Evolutionary conservation across 805 yeast species (phyloP), one percentile per base, ranked within the genome.

Genomic region (Pichia rugopelliculosa): DNA sequence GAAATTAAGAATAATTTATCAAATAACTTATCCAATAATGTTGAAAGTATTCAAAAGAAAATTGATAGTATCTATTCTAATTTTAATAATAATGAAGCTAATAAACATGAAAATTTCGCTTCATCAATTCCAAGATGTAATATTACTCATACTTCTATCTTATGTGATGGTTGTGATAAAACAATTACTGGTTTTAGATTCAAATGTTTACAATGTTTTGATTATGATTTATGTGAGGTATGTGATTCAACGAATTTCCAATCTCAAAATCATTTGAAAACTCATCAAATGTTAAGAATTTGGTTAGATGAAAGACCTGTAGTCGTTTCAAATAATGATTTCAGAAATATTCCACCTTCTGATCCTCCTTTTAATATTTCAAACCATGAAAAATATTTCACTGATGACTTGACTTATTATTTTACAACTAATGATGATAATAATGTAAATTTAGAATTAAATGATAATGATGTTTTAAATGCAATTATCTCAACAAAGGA

Each of bases 141-240:
- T 18, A 13, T 46, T 25, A 55, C 55, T 10, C 64, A 61, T 36
- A 22, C 44, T 6, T 48, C 49, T 26, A 55, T 64, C 22, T 33
- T 53, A n/a, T 65, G 70, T 49, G 69, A 67, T 50, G 59, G 60
- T 17, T 67, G 71, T 47, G 56, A 59, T 40, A 22, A 41, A 26
- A 34, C 41, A 10, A 55, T 62, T 21, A 40, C 24, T 6, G 84
- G 84, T 8, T 51, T 60, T 7, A 67, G 84, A 43, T 79, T 69
- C 55, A 69, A 71, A 39, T 79, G 84, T 59, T 52, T 71, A 23
- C 72, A 76, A 26, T 79, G 84, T 55, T 57, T 58, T 4, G 76
- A 79, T 56, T 76, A 66, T 56, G 84, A 79, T 56, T 59, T 79
- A 45, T 79, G 84, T 56, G 69, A 69, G 42, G 39, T 53, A 8